These are phyloP conservation scores for Hibiscus mutabilis DNA, from an alignment of 345 rosid species.

Conservation along the genomic window DNA sequence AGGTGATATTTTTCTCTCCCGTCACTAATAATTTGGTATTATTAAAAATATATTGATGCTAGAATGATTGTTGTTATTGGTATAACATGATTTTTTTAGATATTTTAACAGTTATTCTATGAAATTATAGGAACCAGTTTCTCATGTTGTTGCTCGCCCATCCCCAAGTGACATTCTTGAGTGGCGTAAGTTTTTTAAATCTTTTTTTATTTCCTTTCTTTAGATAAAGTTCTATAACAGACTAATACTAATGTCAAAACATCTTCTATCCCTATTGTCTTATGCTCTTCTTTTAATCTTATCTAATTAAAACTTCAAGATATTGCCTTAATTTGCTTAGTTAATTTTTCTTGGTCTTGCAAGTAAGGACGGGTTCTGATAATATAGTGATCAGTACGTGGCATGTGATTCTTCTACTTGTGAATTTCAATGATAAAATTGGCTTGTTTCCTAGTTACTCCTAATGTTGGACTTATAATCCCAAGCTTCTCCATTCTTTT, in stretches of 20 bases:
- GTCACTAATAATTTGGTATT: neutral
- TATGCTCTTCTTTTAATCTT: neutral
- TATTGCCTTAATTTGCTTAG: neutral
- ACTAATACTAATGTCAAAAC: constrained; percentile 4
- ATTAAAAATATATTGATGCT: neutral
- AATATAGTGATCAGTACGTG: neutral
- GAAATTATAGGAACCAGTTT: constrained; percentile 79
- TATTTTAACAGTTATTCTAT: constrained; percentile 15
- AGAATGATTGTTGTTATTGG: neutral
- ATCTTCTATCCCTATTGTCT: neutral
- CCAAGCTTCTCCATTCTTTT: neutral
- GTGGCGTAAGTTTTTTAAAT: constrained; percentile 74
- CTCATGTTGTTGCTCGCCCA: constrained; percentile 91
- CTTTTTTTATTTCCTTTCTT: constrained; percentile 4
- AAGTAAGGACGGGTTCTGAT: neutral
- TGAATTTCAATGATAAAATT: neutral
- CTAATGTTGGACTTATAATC: neutral
- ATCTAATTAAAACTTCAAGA: neutral
- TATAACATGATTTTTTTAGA: neutral
- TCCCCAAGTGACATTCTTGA: constrained; percentile 88
- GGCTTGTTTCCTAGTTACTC: neutral
- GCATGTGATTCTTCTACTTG: neutral
- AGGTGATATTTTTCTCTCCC: neutral
- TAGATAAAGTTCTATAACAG: neutral
- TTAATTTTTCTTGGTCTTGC: neutral